Conservation (phyloP, 2,329 filamentous ascomycete genomes). For the Colletotrichum lini region DNA sequence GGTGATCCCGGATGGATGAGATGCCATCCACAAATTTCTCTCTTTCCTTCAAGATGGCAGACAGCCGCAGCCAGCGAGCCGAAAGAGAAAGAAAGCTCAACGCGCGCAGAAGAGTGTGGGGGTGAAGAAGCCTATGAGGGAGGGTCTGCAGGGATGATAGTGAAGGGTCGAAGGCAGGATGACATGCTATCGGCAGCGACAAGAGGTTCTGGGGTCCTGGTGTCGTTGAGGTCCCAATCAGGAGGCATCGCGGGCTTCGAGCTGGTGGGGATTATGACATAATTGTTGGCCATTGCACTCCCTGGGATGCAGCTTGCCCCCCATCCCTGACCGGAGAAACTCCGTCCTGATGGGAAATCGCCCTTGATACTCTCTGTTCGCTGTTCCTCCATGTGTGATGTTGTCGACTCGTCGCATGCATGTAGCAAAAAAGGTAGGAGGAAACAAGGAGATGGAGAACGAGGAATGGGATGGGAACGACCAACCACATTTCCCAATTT, state of each 20-base stretch:
- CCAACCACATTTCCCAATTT: neutral
- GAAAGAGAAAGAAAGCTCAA: neutral
- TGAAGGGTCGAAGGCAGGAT: constrained; percentile 47
- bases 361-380: neutral
- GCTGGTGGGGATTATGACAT: constrained; percentile 45
- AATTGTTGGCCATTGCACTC: constrained; percentile 37
- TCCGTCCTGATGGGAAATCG: constrained; percentile 2
- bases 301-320: constrained; percentile 17
- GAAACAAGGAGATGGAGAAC: constrained; percentile 18
- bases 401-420: constrained; percentile 14
- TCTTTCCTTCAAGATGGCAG: constrained; percentile 1
- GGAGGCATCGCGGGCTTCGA: constrained; percentile 20
- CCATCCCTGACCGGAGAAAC: constrained; percentile 3
- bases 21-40: constrained; percentile 19
- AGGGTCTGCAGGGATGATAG: constrained; percentile 40
- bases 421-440: constrained; percentile 16
- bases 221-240: constrained; percentile 38
- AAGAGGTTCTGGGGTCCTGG: neutral
- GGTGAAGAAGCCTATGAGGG: constrained; percentile 11
- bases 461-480: too few species aligned
- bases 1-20: constrained; percentile 2
- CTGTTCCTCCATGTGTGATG: constrained; percentile 16
- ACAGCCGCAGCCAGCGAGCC: neutral
- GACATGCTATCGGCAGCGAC: constrained; percentile 46
- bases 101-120: neutral